Conservation (phyloP, 768 basidiomycete species). For the Tricholoma furcatifolium region DNA sequence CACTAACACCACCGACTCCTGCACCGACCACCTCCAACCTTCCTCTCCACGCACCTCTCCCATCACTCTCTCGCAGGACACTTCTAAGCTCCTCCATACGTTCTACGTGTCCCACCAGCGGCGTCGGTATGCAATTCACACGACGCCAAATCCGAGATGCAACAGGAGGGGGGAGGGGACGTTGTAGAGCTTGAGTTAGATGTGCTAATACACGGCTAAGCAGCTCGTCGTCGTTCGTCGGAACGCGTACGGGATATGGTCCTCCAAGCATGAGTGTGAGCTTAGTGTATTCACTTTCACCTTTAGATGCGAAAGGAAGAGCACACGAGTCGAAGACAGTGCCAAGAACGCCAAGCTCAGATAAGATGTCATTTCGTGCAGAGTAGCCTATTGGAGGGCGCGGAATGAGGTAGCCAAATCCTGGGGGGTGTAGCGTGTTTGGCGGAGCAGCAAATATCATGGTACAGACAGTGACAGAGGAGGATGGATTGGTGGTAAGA, state of each 20-base stretch:
- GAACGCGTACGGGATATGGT: constrained; percentile 45
- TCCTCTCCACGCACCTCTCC: constrained; percentile 22
- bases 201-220: constrained; percentile 27
- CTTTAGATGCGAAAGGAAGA: constrained; percentile 27
- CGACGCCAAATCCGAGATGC: constrained; percentile 55
- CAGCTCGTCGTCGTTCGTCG: constrained; percentile 21
- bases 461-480: constrained; percentile 87
- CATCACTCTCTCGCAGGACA: constrained; percentile 44
- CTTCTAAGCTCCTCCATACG: constrained; percentile 61
- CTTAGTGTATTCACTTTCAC: constrained; percentile 53
- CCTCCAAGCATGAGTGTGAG: constrained; percentile 92
- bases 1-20: constrained; percentile 82
- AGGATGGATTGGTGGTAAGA: constrained; percentile 64
- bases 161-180: constrained; percentile 53
- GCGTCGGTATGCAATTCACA: constrained; percentile 75
- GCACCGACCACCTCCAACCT: constrained; percentile 73
- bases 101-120: constrained; percentile 66
- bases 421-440: constrained; percentile 66
- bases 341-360: constrained; percentile 63
- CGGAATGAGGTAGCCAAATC: constrained; percentile 94
- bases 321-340: constrained; percentile 89
- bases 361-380: constrained; percentile 9
- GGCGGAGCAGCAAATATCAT: constrained; percentile 68
- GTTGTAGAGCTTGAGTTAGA: constrained; percentile 46
- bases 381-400: constrained; percentile 61